Evolutionary conservation across 1,284 basidiomycete species (phyloP).

Genomic region (Moesziomyces sp.): DNA sequence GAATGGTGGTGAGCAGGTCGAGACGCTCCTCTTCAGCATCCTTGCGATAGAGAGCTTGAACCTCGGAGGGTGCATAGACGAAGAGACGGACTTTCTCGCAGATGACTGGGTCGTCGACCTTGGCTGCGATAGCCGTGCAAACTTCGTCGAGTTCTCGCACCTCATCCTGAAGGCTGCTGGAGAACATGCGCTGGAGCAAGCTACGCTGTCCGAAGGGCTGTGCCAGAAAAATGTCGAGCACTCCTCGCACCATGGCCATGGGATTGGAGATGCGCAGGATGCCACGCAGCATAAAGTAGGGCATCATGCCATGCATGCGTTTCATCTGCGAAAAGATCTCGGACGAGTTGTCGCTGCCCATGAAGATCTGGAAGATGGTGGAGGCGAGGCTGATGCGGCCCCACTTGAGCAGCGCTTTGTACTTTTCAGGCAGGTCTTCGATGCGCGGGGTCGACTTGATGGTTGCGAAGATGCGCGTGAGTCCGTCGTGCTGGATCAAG

Average conservation of each 20-base stretch:
- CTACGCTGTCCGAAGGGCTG: constrained; percentile 94
- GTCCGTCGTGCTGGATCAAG: constrained; percentile 78
- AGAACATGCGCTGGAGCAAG: constrained; percentile 86
- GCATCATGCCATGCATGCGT: constrained; percentile 94
- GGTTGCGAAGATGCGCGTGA: constrained; percentile 85
- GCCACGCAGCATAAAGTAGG: constrained; percentile 94
- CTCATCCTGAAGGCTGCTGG: constrained; percentile 88
- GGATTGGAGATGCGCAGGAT: constrained; percentile 94
- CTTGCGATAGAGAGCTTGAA: constrained; percentile 74
- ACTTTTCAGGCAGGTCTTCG: constrained; percentile 82
- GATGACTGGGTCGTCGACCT: constrained; percentile 86
- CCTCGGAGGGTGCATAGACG: constrained; percentile 85
- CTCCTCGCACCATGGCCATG: constrained; percentile 89
- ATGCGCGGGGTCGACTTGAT: constrained; percentile 85
- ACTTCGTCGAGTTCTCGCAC: constrained; percentile 84
- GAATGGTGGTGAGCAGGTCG: constrained; percentile 83
- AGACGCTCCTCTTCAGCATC: constrained; percentile 75
- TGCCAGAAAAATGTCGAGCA: constrained; percentile 96
- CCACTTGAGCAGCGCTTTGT: constrained; percentile 92
- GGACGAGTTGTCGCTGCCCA: constrained; percentile 91
- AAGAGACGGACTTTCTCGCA: constrained; percentile 89
- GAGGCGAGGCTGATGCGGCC: constrained; percentile 87
- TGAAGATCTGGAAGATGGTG: constrained; percentile 92
- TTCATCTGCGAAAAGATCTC: constrained; percentile 88
- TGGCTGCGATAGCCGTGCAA: constrained; percentile 84